Evolutionary conservation across 78 protist species (phyloP).

Genomic region (Pigoraptor vietnamica): DNA sequence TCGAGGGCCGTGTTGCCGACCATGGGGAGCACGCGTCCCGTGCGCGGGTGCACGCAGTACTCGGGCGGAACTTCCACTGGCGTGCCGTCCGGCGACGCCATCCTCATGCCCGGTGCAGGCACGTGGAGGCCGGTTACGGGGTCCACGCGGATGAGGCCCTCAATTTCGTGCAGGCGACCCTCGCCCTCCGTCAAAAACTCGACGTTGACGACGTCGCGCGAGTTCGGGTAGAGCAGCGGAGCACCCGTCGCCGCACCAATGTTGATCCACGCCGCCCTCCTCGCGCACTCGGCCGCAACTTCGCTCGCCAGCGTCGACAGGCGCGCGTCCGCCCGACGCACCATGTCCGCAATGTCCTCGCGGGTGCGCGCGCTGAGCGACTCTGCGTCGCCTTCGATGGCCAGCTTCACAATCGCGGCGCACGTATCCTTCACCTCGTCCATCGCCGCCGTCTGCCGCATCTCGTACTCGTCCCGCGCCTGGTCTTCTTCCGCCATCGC

Average conservation of each 20-base stretch:
- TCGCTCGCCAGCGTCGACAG: not conserved
- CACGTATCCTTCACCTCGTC: too few species aligned
- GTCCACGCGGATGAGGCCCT: not conserved
- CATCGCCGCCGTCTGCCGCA: not conserved
- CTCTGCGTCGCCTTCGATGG: not conserved
- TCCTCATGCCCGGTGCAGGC: not conserved
- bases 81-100: not conserved
- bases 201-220: not conserved
- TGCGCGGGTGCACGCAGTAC: not conserved
- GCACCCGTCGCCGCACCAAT: not conserved
- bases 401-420: not conserved
- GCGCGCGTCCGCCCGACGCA: not conserved
- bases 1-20: not conserved
- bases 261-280: not conserved
- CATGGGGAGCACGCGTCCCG: constrained; percentile 2
- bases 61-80: not conserved
- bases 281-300: not conserved
- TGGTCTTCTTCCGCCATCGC: not conserved
- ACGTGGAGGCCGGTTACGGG: not conserved
- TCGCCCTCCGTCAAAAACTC: not conserved
- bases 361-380: not conserved
- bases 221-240: not conserved
- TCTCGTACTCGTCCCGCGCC: not conserved
- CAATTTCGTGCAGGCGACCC: not conserved
- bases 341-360: not conserved